Evolutionary conservation across 495 filamentous ascomycete species (phyloP).

Genomic region (Bathelium albidoporum): DNA sequence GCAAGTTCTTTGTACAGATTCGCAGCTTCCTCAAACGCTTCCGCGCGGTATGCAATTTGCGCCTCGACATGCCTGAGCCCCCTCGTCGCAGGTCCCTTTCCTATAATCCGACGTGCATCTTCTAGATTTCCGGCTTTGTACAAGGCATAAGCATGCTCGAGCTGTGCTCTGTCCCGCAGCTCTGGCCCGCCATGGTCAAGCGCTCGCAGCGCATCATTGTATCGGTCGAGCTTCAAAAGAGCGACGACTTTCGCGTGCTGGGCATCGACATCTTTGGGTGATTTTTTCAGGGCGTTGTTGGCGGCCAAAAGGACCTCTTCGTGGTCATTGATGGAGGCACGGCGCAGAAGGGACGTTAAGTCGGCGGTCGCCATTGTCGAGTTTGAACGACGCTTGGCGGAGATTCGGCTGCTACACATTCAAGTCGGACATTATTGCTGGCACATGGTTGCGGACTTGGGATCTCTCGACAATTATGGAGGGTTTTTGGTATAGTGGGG

Average conservation of each 20-base stretch:
- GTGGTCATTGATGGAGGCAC: conserved; percentile 60
- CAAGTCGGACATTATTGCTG: not conserved
- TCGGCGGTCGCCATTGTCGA: conserved; percentile 27
- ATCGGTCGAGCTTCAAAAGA: conserved; percentile 86
- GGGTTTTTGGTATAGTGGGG: too few species aligned
- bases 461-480: too few species aligned
- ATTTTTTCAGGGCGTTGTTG: conserved; percentile 55
- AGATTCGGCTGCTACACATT: too few species aligned
- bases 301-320: conserved; percentile 60
- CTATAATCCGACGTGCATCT: conserved; percentile 54
- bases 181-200: conserved; percentile 60
- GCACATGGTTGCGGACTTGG: not conserved
- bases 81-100: conserved; percentile 38
- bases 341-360: conserved; percentile 47
- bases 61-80: conserved; percentile 75
- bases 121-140: conserved; percentile 76
- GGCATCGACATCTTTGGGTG: conserved; percentile 52
- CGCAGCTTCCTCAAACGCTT: conserved; percentile 66
- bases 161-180: conserved; percentile 52
- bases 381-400: too few species aligned
- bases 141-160: conserved; percentile 84
- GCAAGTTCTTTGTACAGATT: conserved; percentile 57
- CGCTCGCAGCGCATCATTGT: conserved; percentile 71
- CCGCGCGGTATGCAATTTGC: conserved; percentile 77
- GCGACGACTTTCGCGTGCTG: conserved; percentile 75